A percentile compares a stretch with the other conserved stretches of the same genome.
phyloP scores from a whole-genome alignment of 83 land plant species.

The Thuja plicata region DNA sequence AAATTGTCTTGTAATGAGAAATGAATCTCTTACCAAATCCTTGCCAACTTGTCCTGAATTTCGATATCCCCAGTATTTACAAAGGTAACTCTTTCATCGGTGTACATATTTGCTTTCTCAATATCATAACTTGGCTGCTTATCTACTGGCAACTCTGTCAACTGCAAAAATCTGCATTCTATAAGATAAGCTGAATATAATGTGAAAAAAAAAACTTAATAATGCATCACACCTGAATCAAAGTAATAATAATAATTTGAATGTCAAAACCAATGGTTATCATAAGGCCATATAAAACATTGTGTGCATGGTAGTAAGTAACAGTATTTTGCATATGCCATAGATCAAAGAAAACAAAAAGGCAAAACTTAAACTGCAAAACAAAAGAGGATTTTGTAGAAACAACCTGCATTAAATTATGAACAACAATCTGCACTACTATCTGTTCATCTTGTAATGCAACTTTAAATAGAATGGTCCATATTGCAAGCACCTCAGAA shows the following conservation, averaged over 20 bases:
- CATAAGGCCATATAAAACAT: neutral
- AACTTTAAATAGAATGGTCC: neutral
- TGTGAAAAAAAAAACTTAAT: neutral
- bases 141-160: conserved; percentile 58
- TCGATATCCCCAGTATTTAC: conserved; percentile 73
- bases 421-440: neutral
- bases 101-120: conserved; percentile 51
- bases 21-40: conserved; percentile 47
- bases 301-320: neutral
- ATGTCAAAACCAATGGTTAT: neutral
- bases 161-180: conserved; percentile 25
- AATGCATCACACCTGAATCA: neutral
- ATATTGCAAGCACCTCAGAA: neutral
- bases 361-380: neutral
- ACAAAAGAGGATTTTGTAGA: neutral
- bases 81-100: conserved; percentile 35
- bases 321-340: neutral
- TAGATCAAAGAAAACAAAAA: neutral
- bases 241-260: neutral
- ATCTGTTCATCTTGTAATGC: neutral
- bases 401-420: neutral
- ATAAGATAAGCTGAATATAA: neutral
- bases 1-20: neutral
- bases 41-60: conserved; percentile 68
- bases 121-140: conserved; percentile 65